These are phyloP conservation scores for Fusarium pseudoanthophilum DNA, from an alignment of 2,329 filamentous ascomycete genomes.

Conservation along the genomic window DNA sequence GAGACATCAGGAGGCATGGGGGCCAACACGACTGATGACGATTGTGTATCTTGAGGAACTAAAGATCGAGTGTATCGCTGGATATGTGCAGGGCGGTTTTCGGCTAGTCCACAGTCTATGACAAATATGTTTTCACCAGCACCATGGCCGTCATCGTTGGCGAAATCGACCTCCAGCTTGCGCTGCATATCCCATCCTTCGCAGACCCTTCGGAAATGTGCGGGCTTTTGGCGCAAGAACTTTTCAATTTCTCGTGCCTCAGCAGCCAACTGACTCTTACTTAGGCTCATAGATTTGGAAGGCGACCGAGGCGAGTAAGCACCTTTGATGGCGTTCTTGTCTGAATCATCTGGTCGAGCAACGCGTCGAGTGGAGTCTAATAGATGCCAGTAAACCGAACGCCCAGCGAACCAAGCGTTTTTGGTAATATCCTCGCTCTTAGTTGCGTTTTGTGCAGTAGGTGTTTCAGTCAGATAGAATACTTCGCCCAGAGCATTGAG, in stretches of 20 bases:
- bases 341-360: slow-evolving; percentile 77
- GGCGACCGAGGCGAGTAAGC: slow-evolving; percentile 86
- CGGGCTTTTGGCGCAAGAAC: slow-evolving; percentile 77
- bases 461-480: slow-evolving; percentile 82
- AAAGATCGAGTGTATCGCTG: slow-evolving; percentile 56
- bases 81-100: slow-evolving; percentile 60
- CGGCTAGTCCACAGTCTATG: slow-evolving; percentile 76
- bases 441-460: slow-evolving; percentile 62
- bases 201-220: slow-evolving; percentile 81
- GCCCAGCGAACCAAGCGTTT: slow-evolving; percentile 82
- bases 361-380: slow-evolving; percentile 80
- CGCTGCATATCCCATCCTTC: slow-evolving; percentile 93
- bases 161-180: slow-evolving; percentile 88
- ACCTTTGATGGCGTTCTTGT: slow-evolving; percentile 73
- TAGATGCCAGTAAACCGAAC: slow-evolving; percentile 82
- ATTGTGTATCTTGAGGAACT: slow-evolving; percentile 24
- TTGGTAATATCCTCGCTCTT: slow-evolving; percentile 68
- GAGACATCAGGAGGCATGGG: slow-evolving; percentile 8
- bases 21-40: slow-evolving; percentile 14
- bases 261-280: slow-evolving; percentile 74
- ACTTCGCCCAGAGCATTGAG: slow-evolving; percentile 93
- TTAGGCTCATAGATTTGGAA: slow-evolving; percentile 76
- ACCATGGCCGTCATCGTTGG: slow-evolving; percentile 78
- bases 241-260: slow-evolving; percentile 86
- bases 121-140: slow-evolving; percentile 83